Evolutionary conservation across 352 stramenopile genomes (phyloP), one percentile per base, ranked within the genome.

Genomic region (Phytophthora cajani): DNA sequence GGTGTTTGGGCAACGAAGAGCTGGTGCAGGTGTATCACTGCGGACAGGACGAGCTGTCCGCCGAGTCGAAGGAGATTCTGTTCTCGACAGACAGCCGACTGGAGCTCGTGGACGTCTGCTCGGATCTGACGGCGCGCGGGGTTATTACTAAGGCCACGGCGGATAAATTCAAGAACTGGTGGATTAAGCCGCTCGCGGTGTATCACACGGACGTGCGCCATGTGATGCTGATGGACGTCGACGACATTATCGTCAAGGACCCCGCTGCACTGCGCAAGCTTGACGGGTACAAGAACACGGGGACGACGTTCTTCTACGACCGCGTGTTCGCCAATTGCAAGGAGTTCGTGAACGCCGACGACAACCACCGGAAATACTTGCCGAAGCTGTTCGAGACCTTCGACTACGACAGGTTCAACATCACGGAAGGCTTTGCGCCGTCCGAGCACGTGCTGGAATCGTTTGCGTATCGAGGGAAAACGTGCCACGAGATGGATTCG

Each of bases 401-500:
- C 62, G 66, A 86, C 69, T 90, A 90, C 63, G 54, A 49, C 11
- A 60, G 23, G 12, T 90, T 88, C 49, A 68, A 72, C 23, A 64
- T 86, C 25, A 60, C 53, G 3, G 54, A 47, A 14, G 66, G 59
- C 4, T 30, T 53, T 2, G 58, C 42, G 19, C 72, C 77, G 17
- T 85, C 82, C 1, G 40, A 74, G 32, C 82, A 88, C 27, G 64
- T 88, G 27, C 50, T 79, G 12, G 32, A 81, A 9, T 87, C 77
- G 5, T 81, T 80, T 58, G 79, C 75, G 1, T 92, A 81, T 52
- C 52, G 55, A 8, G 78, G 60, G 12, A 72, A 81, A 52, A 79
- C 81, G 27, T 86, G 75, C 58, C 85, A 91, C 58, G 82, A 91
- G 38, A 77, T 82, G 74, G 77, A 91, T 63, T 89, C 84, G 74